phyloP scores from a whole-genome alignment of 177 flowering plant genomes.

The Telopea speciosissima region DNA sequence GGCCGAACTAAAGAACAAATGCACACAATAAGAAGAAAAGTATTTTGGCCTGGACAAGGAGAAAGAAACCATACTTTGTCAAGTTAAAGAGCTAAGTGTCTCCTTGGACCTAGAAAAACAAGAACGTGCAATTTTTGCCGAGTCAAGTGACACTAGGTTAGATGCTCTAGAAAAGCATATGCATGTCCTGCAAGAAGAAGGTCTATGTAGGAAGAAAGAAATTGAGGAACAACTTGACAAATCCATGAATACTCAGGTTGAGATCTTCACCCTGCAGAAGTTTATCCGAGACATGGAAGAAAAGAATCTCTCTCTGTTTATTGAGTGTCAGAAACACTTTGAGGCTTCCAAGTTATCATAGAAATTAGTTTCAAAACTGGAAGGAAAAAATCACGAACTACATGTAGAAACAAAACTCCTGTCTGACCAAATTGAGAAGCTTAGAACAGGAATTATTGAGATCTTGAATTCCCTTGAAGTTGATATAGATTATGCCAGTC shows the following conservation, averaged over 20 bases:
- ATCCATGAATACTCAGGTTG: conserved; percentile 66
- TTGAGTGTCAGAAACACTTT: conserved; percentile 58
- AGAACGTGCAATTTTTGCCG: conserved; percentile 37
- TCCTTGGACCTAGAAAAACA: conserved; percentile 48
- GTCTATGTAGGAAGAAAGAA: conserved; percentile 42
- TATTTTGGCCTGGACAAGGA: conserved; percentile 53
- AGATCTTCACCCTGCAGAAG: conserved; percentile 68
- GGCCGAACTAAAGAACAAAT: conserved; percentile 46
- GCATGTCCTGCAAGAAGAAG: conserved; percentile 49
- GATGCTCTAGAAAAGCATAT: conserved; percentile 47
- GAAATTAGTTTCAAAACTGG: conserved; percentile 56
- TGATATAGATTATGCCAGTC: conserved; percentile 18
- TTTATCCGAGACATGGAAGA: conserved; percentile 66
- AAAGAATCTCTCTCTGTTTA: conserved; percentile 43
- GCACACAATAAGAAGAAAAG: conserved; percentile 47
- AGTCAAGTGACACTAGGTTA: conserved; percentile 42
- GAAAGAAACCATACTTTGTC: conserved; percentile 34
- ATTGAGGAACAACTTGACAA: conserved; percentile 70
- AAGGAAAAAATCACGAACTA: conserved; percentile 59
- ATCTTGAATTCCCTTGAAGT: conserved; percentile 45
- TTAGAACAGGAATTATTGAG: conserved; percentile 42
- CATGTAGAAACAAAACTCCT: conserved; percentile 58
- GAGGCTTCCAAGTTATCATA: conserved; percentile 54
- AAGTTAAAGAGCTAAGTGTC: conserved; percentile 46
- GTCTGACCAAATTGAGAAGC: conserved; percentile 45